Evolutionary conservation across 192 early-diverging fungal genomes (phyloP).

Genomic region (Gamsiella multidivaricata): DNA sequence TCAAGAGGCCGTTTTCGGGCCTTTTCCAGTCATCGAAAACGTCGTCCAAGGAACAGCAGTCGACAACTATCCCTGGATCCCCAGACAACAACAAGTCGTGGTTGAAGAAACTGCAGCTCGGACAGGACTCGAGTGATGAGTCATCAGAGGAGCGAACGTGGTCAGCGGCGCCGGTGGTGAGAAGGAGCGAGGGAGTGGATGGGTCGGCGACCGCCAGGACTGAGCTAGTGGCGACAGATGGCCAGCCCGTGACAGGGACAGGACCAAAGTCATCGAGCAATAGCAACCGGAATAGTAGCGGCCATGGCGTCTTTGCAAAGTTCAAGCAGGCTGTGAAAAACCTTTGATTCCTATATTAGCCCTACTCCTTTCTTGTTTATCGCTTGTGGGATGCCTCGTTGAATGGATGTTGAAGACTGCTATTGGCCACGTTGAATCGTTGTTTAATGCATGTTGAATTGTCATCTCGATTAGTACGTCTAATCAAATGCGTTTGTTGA

Average conservation of each 20-base stretch:
- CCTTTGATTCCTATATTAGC: conserved; percentile 7
- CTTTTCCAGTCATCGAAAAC: conserved; percentile 25
- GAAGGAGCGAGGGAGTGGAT: neutral
- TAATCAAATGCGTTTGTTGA: neutral
- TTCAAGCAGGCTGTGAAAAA: conserved; percentile 46
- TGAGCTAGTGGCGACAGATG: neutral
- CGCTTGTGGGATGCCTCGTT: neutral
- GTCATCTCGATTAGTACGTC: neutral
- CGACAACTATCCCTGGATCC: neutral
- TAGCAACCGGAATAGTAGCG: neutral
- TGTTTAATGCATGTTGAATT: neutral
- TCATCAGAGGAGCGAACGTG: conserved; percentile 8
- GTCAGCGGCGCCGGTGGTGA: no score
- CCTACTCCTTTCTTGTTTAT: no score
- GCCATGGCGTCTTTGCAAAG: conserved; percentile 37
- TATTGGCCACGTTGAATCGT: no score
- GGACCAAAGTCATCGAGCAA: neutral
- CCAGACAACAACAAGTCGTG: conserved; percentile 21
- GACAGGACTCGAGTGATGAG: conserved; percentile 31
- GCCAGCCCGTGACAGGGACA: neutral
- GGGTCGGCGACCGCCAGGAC: neutral
- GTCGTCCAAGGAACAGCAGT: neutral
- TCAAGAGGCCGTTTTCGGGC: conserved; percentile 15
- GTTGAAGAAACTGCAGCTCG: conserved; percentile 40
- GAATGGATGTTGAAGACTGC: neutral